Base-by-base conservation (phyloP, 371 early-diverging fungal species). In the Quaeritorhiza haematococci region DNA sequence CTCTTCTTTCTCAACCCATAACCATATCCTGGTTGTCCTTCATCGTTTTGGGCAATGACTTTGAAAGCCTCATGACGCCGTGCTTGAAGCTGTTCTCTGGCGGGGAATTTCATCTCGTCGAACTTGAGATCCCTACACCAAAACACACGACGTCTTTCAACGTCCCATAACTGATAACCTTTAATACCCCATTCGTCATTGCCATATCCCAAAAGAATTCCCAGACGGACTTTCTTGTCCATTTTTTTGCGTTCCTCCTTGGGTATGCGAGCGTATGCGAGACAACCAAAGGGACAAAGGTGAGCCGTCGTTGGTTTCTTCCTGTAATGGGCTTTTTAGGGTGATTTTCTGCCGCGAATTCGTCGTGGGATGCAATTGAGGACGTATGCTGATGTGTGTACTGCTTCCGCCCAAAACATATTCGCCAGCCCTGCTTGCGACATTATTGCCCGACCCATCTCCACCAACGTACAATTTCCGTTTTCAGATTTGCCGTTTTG, bases 401-500 rank as follows among this genome's bases (percentile, higher is more conserved):
- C 2, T 1, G 61, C 61, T 1, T 55, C 26, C 1, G 3, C 41
- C 54, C 56, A 60, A 38, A 46, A 60, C 13, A 21, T 6, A 15
- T 23, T 24, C 34, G 33, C 42, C 24, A 49, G 17, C 4, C 50
- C 32, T 13, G 53, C 6, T 1, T 53, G 38, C 1, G 15, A 15
- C 17, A 59, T 26, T 41, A 59, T 3, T n/a, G 41, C 10, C 21
- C 60, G 23, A 10, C 33, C 33, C 29, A 30, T 30, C 19, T 59
- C 53, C 4, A 47, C 30, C 3, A 61, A 2, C 3, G 62, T 56
- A 0, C 44, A 49, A 29, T 55, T 48, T 15, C 19, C 42, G 19
- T 51, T 2, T 46, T 59, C 60, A 0, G 60, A 43, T 1, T 10
- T 7, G 3, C 44, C 60, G 29, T 59, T 59, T 23, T 45, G 53